Evolutionary conservation across 2,329 filamentous ascomycete genomes (phyloP).

Genomic region (Monosporascus sp.): DNA sequence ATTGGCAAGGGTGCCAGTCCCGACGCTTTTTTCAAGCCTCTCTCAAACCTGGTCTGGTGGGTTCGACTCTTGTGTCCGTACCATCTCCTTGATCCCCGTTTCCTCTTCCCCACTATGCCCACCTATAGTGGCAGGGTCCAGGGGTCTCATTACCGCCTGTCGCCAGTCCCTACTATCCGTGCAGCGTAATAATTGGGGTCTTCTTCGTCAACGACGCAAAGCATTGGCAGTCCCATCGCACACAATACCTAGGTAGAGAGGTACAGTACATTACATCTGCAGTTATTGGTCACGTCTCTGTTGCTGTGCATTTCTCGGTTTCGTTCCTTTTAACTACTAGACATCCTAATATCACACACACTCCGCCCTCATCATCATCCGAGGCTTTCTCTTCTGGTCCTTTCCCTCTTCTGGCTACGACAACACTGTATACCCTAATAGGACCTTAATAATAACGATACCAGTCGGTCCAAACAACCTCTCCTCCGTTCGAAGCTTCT

Average conservation of each 20-base stretch:
- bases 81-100: neutral
- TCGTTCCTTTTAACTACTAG: neutral
- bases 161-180: neutral
- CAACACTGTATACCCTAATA: neutral
- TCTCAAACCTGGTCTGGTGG: neutral
- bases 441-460: neutral
- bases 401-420: neutral
- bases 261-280: neutral
- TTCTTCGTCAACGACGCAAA: neutral
- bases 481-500: neutral
- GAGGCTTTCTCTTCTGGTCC: neutral
- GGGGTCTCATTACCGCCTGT: neutral
- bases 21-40: neutral
- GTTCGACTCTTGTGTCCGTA: neutral
- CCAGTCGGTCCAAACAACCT: neutral
- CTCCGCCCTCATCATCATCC: neutral
- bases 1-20: neutral
- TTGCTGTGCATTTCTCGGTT: neutral
- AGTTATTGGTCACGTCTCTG: neutral
- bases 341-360: neutral
- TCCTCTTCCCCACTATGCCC: neutral
- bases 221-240: neutral
- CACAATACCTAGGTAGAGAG: neutral
- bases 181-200: constrained; percentile 1
- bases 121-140: neutral